Percentiles rank a stretch among this genome's conserved stretches.
Conservation (phyloP, 371 early-diverging fungal species). For the Coemansia sp. region DNA sequence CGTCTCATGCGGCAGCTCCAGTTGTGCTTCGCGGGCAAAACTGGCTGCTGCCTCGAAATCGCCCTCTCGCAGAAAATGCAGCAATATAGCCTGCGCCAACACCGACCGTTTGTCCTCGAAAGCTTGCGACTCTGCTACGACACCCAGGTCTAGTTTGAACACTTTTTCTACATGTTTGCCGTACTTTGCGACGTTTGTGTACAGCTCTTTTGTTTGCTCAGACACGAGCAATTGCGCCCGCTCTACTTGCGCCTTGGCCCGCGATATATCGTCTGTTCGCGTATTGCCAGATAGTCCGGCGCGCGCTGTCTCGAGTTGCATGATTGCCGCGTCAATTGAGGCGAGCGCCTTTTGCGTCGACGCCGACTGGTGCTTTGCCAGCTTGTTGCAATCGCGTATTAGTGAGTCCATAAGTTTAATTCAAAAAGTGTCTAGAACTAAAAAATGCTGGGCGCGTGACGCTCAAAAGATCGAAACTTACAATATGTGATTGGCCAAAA, state of each 20-base stretch:
- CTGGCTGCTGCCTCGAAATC: conserved; percentile 71
- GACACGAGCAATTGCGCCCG: conserved; percentile 15
- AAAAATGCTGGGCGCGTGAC: too few species aligned
- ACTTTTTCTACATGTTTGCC: conserved; percentile 77
- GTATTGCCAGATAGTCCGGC: background rate
- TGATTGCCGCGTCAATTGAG: conserved; percentile 9
- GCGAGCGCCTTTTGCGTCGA: conserved; percentile 23
- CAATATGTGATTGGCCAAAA: background rate
- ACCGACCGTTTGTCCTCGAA: conserved; percentile 65
- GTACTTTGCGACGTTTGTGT: conserved; percentile 62
- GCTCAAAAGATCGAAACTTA: background rate
- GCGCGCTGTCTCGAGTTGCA: conserved; percentile 6
- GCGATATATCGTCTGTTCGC: background rate
- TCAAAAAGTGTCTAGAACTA: background rate
- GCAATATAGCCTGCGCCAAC: conserved; percentile 62
- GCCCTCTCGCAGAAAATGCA: conserved; percentile 87
- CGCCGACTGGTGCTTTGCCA: conserved; percentile 41
- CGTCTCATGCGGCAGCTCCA: conserved; percentile 51
- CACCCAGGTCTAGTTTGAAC: conserved; percentile 63
- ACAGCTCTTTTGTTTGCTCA: conserved; percentile 69
- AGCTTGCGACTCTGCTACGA: conserved; percentile 63
- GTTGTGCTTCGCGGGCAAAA: conserved; percentile 51
- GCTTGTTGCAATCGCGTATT: conserved; percentile 35
- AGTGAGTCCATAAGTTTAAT: conserved; percentile 32
- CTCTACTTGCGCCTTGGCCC: conserved; percentile 15